Percentiles rank a stretch among this genome's conserved stretches.
Conservation (phyloP, 805 yeast genomes). For the Blastobotrys mokoenaii region DNA sequence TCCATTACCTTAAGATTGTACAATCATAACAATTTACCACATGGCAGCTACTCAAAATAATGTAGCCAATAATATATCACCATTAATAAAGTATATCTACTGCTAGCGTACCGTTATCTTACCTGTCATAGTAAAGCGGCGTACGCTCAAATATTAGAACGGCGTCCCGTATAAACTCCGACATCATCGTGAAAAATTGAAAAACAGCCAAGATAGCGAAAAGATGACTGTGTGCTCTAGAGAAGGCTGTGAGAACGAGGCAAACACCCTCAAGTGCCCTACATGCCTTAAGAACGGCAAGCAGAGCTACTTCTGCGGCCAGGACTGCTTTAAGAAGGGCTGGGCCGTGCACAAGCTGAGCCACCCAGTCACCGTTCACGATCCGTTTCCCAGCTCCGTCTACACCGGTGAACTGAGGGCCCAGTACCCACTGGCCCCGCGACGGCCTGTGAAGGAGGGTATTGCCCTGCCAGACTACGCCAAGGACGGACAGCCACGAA, state of each 20-base stretch:
- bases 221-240: conserved; percentile 48
- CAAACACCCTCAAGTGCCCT: conserved; percentile 83
- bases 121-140: too few relatives aligned
- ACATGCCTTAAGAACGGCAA: conserved; percentile 70
- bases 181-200: too few relatives aligned
- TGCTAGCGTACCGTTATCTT: too few relatives aligned
- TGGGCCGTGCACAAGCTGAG: conserved; percentile 55
- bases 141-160: too few relatives aligned
- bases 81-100: too few relatives aligned
- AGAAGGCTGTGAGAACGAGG: conserved; percentile 76
- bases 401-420: conserved; percentile 75
- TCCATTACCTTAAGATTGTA: too few relatives aligned
- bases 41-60: too few relatives aligned
- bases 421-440: conserved; percentile 69
- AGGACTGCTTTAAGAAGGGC: conserved; percentile 66
- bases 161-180: too few relatives aligned
- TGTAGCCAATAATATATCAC: too few relatives aligned
- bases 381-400: conserved; percentile 77
- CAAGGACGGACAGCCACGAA: conserved; percentile 62
- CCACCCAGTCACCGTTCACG: conserved; percentile 60
- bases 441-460: conserved; percentile 60
- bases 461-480: conserved; percentile 82
- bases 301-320: conserved; percentile 67
- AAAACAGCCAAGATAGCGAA: not conserved
- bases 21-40: too few relatives aligned